Evolutionary conservation across 441 rosid species (phyloP), one percentile per base, ranked within the genome.

Genomic region (Pelargonium citronellum): DNA sequence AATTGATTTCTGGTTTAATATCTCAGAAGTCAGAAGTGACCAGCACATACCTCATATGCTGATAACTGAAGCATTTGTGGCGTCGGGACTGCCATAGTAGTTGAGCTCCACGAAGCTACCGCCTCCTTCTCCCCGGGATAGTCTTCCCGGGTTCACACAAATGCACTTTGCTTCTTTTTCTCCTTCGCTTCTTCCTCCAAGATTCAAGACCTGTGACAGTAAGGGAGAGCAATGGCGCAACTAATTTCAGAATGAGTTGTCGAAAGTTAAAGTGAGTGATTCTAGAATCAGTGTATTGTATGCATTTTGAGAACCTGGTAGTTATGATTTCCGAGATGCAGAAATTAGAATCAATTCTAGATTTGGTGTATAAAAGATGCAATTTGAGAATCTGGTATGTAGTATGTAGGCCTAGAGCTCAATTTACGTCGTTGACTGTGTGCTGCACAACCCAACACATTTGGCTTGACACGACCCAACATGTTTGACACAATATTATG

Each of bases 101-200:
- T 79, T 70, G 67, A 92, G 86, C 83, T 92, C 95, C 13, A 77
- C 93, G 65, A 95, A 95, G 71, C 96, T 92, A 73, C 99, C 96
- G 0, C 88, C 97, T 0, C 97, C 90, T 81, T 91, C 96, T 75
- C 98, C 99, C 77, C 91, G 88, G 41, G 97, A 85, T 27, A 91
- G 76, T 80, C 96, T 86, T 79, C 98, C 99, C 0, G 99, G 99
- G 81, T 95, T 95, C 55, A 92, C 79, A 67, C 98, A 95, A 19
- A 88, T 73, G 72, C 96, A 91, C 75, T 86, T 92, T 65, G 12
- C 82, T 58, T 76, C 82, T 68, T 81, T 87, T 79, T 83, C 87
- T 51, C 86, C 88, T 76, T 91, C 90, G 17, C 27, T 83, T 75
- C 65, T 74, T 70, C 84, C 89, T 22, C 87, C 86, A 11, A 83